Conservation (phyloP, 257 asterid genomes). For the Nicotiana paniculata region DNA sequence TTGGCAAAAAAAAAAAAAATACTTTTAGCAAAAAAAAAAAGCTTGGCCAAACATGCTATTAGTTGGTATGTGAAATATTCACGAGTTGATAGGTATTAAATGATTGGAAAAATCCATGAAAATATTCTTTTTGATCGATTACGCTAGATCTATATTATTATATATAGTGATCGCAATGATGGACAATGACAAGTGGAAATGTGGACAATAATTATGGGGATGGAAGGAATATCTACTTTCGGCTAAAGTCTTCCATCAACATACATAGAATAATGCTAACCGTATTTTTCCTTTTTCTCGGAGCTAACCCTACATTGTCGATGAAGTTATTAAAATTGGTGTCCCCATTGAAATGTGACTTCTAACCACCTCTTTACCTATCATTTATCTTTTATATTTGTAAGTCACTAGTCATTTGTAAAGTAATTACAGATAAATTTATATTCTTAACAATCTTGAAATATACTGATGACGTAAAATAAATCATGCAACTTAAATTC, state of each 20-base stretch:
- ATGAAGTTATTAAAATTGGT: background rate
- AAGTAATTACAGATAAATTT: too few species aligned
- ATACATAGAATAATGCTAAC: too few species aligned
- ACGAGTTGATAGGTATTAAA: background rate
- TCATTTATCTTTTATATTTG: background rate
- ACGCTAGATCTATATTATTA: background rate
- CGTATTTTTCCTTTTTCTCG: too few species aligned
- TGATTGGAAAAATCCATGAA: too few species aligned
- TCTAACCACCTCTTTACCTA: background rate
- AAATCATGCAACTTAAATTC: background rate
- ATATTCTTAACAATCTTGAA: background rate
- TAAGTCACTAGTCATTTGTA: background rate
- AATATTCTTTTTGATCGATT: background rate
- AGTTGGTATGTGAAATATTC: background rate
- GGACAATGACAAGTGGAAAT: background rate
- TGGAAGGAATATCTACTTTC: background rate
- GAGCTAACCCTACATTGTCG: background rate
- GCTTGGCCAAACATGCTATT: too few species aligned
- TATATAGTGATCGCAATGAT: background rate
- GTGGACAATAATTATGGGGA: background rate
- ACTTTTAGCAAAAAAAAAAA: too few species aligned
- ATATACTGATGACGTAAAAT: background rate
- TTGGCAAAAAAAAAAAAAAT: too few species aligned
- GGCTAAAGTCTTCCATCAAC: too few species aligned
- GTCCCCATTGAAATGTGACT: background rate